These are phyloP conservation scores for Rutstroemia sp. DNA, from an alignment of 2,329 filamentous ascomycete genomes.

Conservation along the genomic window DNA sequence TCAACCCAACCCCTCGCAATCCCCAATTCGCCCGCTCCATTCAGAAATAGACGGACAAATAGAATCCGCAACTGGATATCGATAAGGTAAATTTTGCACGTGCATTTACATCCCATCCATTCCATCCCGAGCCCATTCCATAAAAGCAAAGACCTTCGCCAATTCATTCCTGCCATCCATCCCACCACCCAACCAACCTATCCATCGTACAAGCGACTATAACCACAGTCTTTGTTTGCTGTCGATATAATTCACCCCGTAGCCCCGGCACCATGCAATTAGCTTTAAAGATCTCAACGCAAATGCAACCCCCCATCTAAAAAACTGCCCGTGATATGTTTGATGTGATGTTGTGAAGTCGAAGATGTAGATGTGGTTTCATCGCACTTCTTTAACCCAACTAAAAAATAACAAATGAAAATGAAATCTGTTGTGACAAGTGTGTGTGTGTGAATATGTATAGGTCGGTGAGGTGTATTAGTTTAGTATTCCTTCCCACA, in stretches of 20 bases:
- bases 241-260: not conserved
- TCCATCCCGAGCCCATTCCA: no score
- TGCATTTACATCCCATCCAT: no score
- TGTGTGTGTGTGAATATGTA: slow-evolving; percentile 10
- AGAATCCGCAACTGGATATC: no score
- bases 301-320: slow-evolving; percentile 8
- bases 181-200: not conserved
- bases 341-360: slow-evolving; percentile 3
- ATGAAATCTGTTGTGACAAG: slow-evolving; percentile 13
- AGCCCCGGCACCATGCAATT: not conserved
- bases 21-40: no score
- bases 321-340: slow-evolving; percentile 7
- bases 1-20: no score
- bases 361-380: not conserved
- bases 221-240: not conserved
- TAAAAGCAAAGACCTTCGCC: no score
- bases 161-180: no score
- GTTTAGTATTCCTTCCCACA: slow-evolving; percentile 60
- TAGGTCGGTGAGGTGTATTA: slow-evolving; percentile 17
- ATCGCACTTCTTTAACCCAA: slow-evolving; percentile 3
- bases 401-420: slow-evolving; percentile 8
- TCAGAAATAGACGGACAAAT: no score
- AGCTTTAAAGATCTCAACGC: slow-evolving; percentile 2
- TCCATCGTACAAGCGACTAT: not conserved
- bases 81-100: no score